Conservation (phyloP, 2,329 filamentous ascomycete species). For the Davidsoniella eucalypti region DNA sequence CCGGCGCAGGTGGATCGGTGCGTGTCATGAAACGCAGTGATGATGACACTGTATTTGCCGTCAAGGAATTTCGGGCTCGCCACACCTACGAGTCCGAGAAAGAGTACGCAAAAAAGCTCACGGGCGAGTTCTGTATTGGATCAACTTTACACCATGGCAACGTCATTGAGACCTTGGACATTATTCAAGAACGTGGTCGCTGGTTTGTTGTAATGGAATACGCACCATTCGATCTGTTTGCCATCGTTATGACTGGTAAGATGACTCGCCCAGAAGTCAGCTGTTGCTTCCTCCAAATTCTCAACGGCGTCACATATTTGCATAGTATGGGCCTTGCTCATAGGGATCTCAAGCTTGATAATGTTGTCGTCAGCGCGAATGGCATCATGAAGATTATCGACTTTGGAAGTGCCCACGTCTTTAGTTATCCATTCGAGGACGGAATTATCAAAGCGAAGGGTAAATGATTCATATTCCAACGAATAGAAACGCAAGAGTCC, state of each 20-base stretch:
- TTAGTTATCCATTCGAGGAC: slow-evolving; percentile 91
- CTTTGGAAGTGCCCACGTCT: slow-evolving; percentile 93
- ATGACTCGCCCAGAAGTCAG: slow-evolving; percentile 85
- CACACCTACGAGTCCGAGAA: slow-evolving; percentile 88
- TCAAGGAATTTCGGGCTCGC: slow-evolving; percentile 87
- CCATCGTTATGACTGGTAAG: slow-evolving; percentile 96
- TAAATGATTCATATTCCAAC: slow-evolving; percentile 26
- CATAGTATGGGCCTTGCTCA: slow-evolving; percentile 92
- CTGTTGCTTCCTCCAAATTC: slow-evolving; percentile 84
- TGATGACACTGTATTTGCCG: slow-evolving; percentile 86
- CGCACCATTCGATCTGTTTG: slow-evolving; percentile 87
- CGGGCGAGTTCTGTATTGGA: slow-evolving; percentile 94
- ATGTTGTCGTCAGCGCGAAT: slow-evolving; percentile 88
- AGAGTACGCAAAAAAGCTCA: slow-evolving; percentile 96
- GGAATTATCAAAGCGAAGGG: slow-evolving; percentile 67
- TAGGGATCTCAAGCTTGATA: slow-evolving; percentile 89
- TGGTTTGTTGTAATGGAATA: slow-evolving; percentile 99
- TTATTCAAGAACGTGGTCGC: slow-evolving; percentile 79
- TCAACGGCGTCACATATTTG: slow-evolving; percentile 85
- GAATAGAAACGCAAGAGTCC: background rate
- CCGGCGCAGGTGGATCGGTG: slow-evolving; percentile 87
- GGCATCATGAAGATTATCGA: slow-evolving; percentile 99
- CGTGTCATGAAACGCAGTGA: slow-evolving; percentile 84
- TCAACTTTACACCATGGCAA: slow-evolving; percentile 95
- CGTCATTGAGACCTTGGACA: slow-evolving; percentile 94